Percentiles rank a stretch among this genome's conserved stretches.
Evolutionary conservation across 306 rosid genomes (phyloP).

Genomic region (Adenanthera pavonina): DNA sequence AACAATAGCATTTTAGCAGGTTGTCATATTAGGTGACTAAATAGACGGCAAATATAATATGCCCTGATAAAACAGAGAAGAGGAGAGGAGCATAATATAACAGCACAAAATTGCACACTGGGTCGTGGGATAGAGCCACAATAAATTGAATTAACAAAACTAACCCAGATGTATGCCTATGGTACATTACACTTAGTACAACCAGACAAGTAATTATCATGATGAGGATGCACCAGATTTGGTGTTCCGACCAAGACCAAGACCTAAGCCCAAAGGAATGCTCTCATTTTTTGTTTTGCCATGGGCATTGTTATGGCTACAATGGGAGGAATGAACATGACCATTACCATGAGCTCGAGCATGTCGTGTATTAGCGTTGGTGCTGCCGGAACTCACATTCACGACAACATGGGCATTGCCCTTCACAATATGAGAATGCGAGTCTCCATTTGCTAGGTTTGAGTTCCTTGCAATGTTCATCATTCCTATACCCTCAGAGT

Average conservation of each 20-base stretch:
- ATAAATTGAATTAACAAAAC: conserved; percentile 54
- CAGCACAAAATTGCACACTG: conserved; percentile 32
- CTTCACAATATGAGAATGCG: conserved; percentile 53
- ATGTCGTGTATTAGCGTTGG: conserved; percentile 53
- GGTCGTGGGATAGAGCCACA: conserved; percentile 45
- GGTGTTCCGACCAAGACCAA: conserved; percentile 79
- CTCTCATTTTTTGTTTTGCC: conserved; percentile 65
- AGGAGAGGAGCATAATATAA: background rate
- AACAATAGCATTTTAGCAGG: background rate
- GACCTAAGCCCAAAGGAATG: conserved; percentile 82
- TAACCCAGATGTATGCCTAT: conserved; percentile 21
- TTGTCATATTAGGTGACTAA: background rate
- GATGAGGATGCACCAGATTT: conserved; percentile 59
- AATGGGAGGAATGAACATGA: conserved; percentile 83
- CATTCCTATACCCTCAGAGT: conserved; percentile 76
- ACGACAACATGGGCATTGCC: conserved; percentile 59
- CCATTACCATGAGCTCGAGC: conserved; percentile 51
- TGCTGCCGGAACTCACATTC: conserved; percentile 58
- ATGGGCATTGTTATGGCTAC: conserved; percentile 69
- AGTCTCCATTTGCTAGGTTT: conserved; percentile 60
- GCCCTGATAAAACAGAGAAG: background rate
- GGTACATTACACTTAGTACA: conserved; percentile 40
- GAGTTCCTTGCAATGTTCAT: conserved; percentile 54
- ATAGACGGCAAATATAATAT: background rate
- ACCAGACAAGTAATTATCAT: conserved; percentile 38